phyloP scores from a whole-genome alignment of 139 green algal genomes.

The Mesotaenium endlicherianum region DNA sequence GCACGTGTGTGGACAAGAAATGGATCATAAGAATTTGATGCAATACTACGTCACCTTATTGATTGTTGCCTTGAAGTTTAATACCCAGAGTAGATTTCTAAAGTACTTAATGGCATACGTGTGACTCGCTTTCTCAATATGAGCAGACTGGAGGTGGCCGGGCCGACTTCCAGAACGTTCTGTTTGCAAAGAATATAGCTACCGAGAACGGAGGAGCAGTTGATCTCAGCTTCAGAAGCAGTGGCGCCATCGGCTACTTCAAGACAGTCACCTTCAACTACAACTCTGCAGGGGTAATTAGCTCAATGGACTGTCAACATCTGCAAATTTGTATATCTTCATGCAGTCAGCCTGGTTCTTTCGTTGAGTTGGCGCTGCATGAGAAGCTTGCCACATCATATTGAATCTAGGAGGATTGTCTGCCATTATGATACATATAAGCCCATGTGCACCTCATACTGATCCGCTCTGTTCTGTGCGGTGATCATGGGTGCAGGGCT shows the following conservation, averaged over 20 bases:
- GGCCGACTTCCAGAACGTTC: conserved; percentile 3
- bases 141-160: background rate
- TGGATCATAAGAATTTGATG: no score
- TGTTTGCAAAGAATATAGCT: background rate
- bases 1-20: no score
- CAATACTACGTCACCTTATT: no score
- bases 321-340: background rate
- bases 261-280: background rate
- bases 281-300: conserved; percentile 1
- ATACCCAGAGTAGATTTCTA: no score
- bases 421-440: background rate
- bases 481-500: background rate
- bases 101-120: no score
- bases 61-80: no score
- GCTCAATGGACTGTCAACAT: background rate
- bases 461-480: background rate
- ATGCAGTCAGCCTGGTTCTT: background rate
- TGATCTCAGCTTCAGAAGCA: background rate
- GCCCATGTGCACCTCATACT: background rate
- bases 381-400: background rate
- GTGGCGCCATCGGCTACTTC: background rate
- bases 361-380: background rate
- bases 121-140: no score
- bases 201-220: background rate
- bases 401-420: background rate